Evolutionary conservation across 108 stramenopile genomes (phyloP).

Genomic region (Skeletonema tropicum): DNA sequence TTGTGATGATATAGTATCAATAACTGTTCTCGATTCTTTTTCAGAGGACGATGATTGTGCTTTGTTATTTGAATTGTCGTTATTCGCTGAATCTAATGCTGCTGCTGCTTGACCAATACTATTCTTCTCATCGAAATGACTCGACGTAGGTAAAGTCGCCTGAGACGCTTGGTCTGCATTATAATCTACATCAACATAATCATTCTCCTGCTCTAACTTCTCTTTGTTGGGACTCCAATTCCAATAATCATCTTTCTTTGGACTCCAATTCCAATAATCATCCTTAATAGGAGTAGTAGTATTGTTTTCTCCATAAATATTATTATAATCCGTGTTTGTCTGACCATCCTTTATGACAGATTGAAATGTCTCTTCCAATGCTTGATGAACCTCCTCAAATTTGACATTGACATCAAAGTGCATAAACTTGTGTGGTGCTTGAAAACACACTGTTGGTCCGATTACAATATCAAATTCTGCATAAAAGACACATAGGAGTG

Average conservation of each 20-base stretch:
- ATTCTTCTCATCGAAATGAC: not conserved
- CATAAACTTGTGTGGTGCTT: constrained; percentile 77
- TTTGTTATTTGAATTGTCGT: not conserved
- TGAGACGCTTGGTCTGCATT: not conserved
- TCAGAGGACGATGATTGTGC: not conserved
- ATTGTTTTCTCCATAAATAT: not conserved
- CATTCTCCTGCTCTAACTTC: not conserved
- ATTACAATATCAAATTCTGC: constrained; percentile 89
- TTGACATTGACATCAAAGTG: constrained; percentile 62
- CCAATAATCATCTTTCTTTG: constrained; percentile 19
- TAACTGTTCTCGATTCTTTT: constrained; percentile 5
- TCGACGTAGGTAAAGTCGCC: not conserved
- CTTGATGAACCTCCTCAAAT: constrained; percentile 57
- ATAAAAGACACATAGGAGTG: constrained; percentile 81
- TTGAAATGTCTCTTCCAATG: constrained; percentile 64
- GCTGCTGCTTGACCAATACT: not conserved
- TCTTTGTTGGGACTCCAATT: constrained; percentile 13
- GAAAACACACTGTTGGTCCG: constrained; percentile 73
- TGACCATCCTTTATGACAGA: constrained; percentile 8
- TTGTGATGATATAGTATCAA: not conserved
- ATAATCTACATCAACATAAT: no score
- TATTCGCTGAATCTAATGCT: not conserved
- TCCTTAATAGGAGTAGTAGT: not conserved
- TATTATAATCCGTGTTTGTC: no score
- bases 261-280: constrained; percentile 30